These are phyloP conservation scores for Rhamnella rubrinervis DNA, from an alignment of 331 rosid species.

Conservation along the genomic window DNA sequence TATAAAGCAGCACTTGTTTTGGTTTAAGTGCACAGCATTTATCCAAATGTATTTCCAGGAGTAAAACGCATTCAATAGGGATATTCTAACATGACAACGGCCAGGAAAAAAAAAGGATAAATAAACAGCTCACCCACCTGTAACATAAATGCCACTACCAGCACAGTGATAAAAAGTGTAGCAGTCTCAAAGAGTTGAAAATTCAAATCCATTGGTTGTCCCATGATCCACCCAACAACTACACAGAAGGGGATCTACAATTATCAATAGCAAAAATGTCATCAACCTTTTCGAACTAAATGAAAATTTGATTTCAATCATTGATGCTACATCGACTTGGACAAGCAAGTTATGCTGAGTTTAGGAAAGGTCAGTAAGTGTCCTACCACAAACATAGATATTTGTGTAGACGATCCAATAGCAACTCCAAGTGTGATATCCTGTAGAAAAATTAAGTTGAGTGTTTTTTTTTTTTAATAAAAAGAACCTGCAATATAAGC, in stretches of 20 bases:
- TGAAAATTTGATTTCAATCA: neutral
- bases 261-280: conserved; percentile 10
- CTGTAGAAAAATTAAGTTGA: conserved; percentile 42
- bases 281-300: neutral
- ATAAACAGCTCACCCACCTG: conserved; percentile 50
- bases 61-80: no score
- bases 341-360: neutral
- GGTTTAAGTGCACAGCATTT: no score
- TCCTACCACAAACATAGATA: conserved; percentile 93
- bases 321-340: neutral
- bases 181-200: conserved; percentile 95
- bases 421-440: conserved; percentile 95
- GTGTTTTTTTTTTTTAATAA: neutral
- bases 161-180: conserved; percentile 80
- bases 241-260: conserved; percentile 93
- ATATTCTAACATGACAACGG: neutral
- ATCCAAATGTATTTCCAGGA: no score
- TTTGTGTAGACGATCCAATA: conserved; percentile 92
- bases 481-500: conserved; percentile 6
- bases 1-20: no score
- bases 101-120: neutral
- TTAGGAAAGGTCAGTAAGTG: conserved; percentile 15
- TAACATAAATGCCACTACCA: conserved; percentile 93
- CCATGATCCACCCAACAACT: conserved; percentile 94
- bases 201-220: conserved; percentile 84